Percentiles rank a stretch among this genome's conserved stretches.
These are phyloP conservation scores for Lactifluus hygrophoroides DNA, from an alignment of 768 basidiomycete species.

Conservation along the genomic window DNA sequence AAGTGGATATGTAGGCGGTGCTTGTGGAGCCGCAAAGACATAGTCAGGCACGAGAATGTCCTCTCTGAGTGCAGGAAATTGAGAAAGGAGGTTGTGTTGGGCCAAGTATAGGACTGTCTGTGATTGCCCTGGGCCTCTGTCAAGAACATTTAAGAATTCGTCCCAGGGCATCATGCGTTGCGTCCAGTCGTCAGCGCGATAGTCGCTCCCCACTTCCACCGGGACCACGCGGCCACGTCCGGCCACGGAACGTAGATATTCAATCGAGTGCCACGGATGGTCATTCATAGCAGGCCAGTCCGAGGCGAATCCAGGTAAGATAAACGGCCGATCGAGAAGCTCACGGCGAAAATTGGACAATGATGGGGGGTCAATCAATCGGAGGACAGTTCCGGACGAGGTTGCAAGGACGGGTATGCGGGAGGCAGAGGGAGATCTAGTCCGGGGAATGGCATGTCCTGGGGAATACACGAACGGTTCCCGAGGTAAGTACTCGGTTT, in stretches of 20 bases:
- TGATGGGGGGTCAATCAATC: conserved; percentile 44
- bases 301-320: conserved; percentile 51
- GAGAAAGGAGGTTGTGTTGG: conserved; percentile 77
- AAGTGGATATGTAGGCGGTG: conserved; percentile 34
- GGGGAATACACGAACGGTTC: background rate
- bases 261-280: conserved; percentile 58
- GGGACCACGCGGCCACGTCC: conserved; percentile 84
- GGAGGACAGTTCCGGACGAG: conserved; percentile 28
- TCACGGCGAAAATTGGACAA: conserved; percentile 43
- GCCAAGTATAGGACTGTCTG: conserved; percentile 66
- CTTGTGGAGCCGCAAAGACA: conserved; percentile 54
- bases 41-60: conserved; percentile 89
- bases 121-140: conserved; percentile 17
- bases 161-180: conserved; percentile 76
- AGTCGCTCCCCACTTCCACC: conserved; percentile 82
- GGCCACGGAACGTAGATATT: conserved; percentile 60
- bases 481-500: conserved; percentile 30
- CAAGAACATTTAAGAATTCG: conserved; percentile 50
- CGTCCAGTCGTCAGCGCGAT: conserved; percentile 71
- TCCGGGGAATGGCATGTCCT: background rate
- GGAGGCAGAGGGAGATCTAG: background rate
- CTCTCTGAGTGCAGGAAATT: conserved; percentile 68
- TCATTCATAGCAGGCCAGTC: conserved; percentile 75
- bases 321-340: conserved; percentile 48
- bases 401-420: conserved; percentile 8